Evolutionary conservation across 352 stramenopile genomes (phyloP).

Genomic region (Globisporangium ultimum): DNA sequence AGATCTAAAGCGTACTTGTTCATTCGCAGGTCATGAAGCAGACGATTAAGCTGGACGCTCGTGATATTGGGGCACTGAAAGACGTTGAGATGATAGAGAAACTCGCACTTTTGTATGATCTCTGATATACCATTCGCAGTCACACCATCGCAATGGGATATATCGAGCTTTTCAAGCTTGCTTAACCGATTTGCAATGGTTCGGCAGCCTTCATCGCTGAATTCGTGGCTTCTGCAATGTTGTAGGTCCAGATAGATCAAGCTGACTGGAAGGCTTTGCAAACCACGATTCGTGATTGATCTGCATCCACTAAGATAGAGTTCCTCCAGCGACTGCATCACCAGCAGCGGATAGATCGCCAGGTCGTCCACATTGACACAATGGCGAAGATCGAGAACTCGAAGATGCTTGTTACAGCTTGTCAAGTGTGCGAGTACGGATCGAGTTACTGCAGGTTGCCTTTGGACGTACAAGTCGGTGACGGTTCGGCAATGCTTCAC

Average conservation of each 20-base stretch:
- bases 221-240: neutral
- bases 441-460: slow-evolving; percentile 40
- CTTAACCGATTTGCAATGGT: slow-evolving; percentile 23
- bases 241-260: slow-evolving; percentile 37
- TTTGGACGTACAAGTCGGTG: slow-evolving; percentile 26
- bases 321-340: slow-evolving; percentile 53
- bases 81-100: slow-evolving; percentile 50
- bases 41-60: slow-evolving; percentile 20
- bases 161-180: slow-evolving; percentile 39
- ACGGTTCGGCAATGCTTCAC: slow-evolving; percentile 30
- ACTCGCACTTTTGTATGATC: slow-evolving; percentile 34
- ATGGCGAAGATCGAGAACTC: slow-evolving; percentile 50
- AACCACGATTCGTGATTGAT: slow-evolving; percentile 27
- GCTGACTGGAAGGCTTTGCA: slow-evolving; percentile 40
- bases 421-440: slow-evolving; percentile 44
- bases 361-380: slow-evolving; percentile 56
- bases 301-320: slow-evolving; percentile 40
- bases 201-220: slow-evolving; percentile 33
- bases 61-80: slow-evolving; percentile 33
- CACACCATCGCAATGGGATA: slow-evolving; percentile 31
- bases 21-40: slow-evolving; percentile 10
- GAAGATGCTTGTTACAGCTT: slow-evolving; percentile 49
- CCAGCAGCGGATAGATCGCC: slow-evolving; percentile 51
- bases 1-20: slow-evolving; percentile 49
- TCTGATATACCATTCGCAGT: slow-evolving; percentile 19